These are phyloP conservation scores for Cladophialophora yegresii DNA, from an alignment of 2,329 filamentous ascomycete species.

Conservation along the genomic window DNA sequence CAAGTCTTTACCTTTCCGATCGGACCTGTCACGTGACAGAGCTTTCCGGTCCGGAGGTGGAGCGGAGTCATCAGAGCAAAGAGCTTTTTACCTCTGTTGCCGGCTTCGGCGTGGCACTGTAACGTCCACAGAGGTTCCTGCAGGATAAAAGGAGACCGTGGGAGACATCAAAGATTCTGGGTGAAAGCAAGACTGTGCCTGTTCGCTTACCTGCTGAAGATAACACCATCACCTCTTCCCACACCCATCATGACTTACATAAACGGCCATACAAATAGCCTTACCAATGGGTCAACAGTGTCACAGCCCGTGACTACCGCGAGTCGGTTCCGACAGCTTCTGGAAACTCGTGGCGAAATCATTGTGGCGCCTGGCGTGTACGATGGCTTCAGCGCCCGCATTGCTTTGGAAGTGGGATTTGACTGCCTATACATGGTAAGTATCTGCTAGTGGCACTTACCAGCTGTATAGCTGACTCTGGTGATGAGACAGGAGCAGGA, in stretches of 20 bases:
- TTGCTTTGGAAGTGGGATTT: conserved; percentile 64
- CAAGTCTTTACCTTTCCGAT: background rate
- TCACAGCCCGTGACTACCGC: background rate
- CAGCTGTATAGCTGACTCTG: background rate
- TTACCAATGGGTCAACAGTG: background rate
- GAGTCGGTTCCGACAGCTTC: background rate
- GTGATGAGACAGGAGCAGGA: conserved; percentile 52
- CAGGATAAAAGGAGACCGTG: background rate
- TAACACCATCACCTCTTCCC: background rate
- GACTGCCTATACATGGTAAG: conserved; percentile 67
- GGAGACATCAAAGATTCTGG: background rate
- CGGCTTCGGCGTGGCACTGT: background rate
- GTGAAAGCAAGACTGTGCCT: background rate
- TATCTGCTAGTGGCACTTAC: background rate
- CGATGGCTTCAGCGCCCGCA: conserved; percentile 60
- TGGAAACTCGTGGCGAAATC: background rate
- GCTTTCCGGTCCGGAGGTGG: background rate
- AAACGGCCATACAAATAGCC: background rate
- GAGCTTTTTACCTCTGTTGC: background rate
- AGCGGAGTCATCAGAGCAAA: background rate
- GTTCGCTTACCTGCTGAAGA: background rate
- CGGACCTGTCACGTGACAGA: background rate
- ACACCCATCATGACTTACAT: background rate
- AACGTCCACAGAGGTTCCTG: background rate
- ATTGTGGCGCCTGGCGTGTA: conserved; percentile 60